These are phyloP conservation scores for Platismatia glauca DNA, from an alignment of 495 filamentous ascomycete genomes.

Conservation along the genomic window DNA sequence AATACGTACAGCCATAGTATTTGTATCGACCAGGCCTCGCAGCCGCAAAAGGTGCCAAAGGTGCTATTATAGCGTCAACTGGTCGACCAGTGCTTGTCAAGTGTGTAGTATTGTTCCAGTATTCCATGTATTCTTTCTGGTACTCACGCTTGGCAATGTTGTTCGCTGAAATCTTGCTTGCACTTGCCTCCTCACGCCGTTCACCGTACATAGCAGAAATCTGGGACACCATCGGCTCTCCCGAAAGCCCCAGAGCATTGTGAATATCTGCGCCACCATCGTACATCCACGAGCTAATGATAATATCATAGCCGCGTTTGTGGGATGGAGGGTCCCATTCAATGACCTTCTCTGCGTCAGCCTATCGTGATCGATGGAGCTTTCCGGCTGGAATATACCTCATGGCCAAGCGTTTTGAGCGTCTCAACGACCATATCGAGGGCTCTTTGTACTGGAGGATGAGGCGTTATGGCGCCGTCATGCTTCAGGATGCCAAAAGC, in stretches of 20 bases:
- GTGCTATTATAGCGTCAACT: slow-evolving; percentile 43
- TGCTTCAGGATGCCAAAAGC: slow-evolving; percentile 45
- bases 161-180: slow-evolving; percentile 40
- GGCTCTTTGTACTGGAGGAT: slow-evolving; percentile 48
- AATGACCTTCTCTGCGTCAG: slow-evolving; percentile 30
- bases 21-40: slow-evolving; percentile 40
- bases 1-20: slow-evolving; percentile 36
- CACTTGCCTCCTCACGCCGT: slow-evolving; percentile 27
- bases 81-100: slow-evolving; percentile 49
- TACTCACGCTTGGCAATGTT: slow-evolving; percentile 52
- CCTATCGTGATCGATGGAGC: neutral
- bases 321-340: slow-evolving; percentile 52
- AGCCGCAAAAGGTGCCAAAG: slow-evolving; percentile 38
- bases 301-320: slow-evolving; percentile 26
- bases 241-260: slow-evolving; percentile 44
- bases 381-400: neutral
- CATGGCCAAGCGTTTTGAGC: slow-evolving; percentile 46
- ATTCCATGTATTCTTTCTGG: slow-evolving; percentile 58
- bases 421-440: slow-evolving; percentile 43
- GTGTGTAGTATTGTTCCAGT: slow-evolving; percentile 54
- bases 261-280: slow-evolving; percentile 41
- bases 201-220: slow-evolving; percentile 29
- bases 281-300: slow-evolving; percentile 34
- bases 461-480: slow-evolving; percentile 40
- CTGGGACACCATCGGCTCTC: slow-evolving; percentile 41